Conservation (phyloP, 208 protist species). For the Balamuthia mandrillaris region DNA sequence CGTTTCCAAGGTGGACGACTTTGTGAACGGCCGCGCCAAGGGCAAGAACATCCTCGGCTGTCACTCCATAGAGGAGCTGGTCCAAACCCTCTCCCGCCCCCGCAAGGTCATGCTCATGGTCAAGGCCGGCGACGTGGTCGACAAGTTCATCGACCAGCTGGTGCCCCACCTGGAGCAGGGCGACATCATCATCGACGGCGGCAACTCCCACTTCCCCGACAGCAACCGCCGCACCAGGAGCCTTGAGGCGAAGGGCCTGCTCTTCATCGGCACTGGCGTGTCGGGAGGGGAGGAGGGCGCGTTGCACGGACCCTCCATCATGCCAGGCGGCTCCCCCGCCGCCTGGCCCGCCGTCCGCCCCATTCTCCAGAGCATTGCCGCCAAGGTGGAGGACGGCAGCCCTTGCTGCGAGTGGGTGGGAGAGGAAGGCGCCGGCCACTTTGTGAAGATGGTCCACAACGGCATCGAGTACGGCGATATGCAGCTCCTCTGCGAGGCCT, state of each 20-base stretch:
- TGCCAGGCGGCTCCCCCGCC: slow-evolving; percentile 86
- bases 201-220: slow-evolving; percentile 84
- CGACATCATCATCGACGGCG: slow-evolving; percentile 77
- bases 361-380: slow-evolving; percentile 91
- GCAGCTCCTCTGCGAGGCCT: slow-evolving; percentile 93
- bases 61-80: slow-evolving; percentile 15
- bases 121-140: slow-evolving; percentile 90
- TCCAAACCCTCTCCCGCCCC: slow-evolving; percentile 68
- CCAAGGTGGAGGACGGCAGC: slow-evolving; percentile 85
- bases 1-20: slow-evolving; percentile 45
- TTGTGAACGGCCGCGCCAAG: background rate
- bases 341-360: slow-evolving; percentile 87
- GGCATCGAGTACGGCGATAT: slow-evolving; percentile 99
- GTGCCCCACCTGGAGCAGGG: slow-evolving; percentile 45
- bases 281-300: slow-evolving; percentile 98
- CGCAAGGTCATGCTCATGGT: slow-evolving; percentile 92
- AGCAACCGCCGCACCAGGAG: slow-evolving; percentile 83
- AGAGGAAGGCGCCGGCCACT: slow-evolving; percentile 92
- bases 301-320: slow-evolving; percentile 95
- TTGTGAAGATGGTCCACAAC: slow-evolving; percentile 97
- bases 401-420: slow-evolving; percentile 90
- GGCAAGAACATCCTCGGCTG: background rate
- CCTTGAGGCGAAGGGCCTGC: slow-evolving; percentile 72
- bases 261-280: slow-evolving; percentile 90
- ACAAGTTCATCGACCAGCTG: slow-evolving; percentile 80